Conservation (phyloP, 495 filamentous ascomycete species). For the Podospora bellae-mahoneyi region DNA sequence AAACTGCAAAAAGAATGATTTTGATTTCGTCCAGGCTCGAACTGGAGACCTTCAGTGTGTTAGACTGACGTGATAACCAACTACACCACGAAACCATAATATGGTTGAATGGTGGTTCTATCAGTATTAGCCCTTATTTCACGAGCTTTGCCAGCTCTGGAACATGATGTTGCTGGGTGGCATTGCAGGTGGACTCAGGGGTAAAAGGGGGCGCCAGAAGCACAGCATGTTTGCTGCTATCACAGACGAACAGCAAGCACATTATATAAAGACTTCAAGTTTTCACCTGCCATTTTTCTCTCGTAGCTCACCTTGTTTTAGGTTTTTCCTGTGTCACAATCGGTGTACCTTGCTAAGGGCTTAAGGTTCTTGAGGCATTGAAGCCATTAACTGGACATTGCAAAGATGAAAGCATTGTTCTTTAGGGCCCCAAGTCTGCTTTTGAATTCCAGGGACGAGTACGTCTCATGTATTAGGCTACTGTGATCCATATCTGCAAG, state of each 20-base stretch:
- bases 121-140: neutral
- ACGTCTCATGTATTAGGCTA: too few relatives aligned
- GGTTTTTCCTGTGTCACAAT: too few relatives aligned
- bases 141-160: neutral
- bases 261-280: neutral
- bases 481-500: too few relatives aligned
- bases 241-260: neutral
- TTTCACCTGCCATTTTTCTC: too few relatives aligned
- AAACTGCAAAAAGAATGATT: neutral
- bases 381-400: too few relatives aligned
- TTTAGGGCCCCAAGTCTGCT: too few relatives aligned
- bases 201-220: neutral
- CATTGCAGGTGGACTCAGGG: neutral
- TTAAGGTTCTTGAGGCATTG: too few relatives aligned
- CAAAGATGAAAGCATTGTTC: too few relatives aligned
- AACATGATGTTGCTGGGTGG: neutral
- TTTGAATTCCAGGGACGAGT: too few relatives aligned
- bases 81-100: slow-evolving; percentile 26
- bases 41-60: slow-evolving; percentile 29
- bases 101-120: neutral
- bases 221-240: neutral
- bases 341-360: too few relatives aligned
- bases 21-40: slow-evolving; percentile 27
- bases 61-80: slow-evolving; percentile 28
- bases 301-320: too few relatives aligned